A percentile compares a stretch with the other conserved stretches of the same genome.
phyloP scores from a whole-genome alignment of 352 stramenopile species.

The Phytophthora lateralis region DNA sequence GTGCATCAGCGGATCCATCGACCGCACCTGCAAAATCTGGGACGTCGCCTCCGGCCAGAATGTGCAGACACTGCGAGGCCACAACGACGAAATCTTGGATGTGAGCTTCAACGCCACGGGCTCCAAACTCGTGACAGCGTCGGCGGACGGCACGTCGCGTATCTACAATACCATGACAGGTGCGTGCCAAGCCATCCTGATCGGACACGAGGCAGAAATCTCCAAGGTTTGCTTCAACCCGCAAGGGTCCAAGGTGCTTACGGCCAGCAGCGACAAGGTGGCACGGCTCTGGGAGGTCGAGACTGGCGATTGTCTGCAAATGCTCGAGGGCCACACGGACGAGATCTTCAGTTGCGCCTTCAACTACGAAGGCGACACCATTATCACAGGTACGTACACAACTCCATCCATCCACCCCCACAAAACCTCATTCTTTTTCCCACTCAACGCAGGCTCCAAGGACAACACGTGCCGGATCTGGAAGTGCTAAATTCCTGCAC shows the following conservation, averaged over 20 bases:
- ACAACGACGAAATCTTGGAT: constrained; percentile 97
- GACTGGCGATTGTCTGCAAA: constrained; percentile 93
- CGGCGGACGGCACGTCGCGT: constrained; percentile 91
- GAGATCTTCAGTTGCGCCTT: constrained; percentile 97
- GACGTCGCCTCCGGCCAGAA: constrained; percentile 92
- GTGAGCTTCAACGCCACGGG: constrained; percentile 95
- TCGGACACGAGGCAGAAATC: constrained; percentile 95
- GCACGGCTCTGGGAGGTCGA: constrained; percentile 94
- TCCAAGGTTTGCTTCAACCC: constrained; percentile 96
- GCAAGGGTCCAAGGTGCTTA: constrained; percentile 94
- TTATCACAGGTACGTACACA: constrained; percentile 92
- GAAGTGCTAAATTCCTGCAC: constrained; percentile 62
- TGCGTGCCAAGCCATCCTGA: constrained; percentile 93
- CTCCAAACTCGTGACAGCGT: constrained; percentile 94
- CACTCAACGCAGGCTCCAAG: constrained; percentile 62
- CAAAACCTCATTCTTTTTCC: neutral
- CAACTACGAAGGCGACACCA: constrained; percentile 97
- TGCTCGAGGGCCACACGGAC: constrained; percentile 96
- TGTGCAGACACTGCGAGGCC: constrained; percentile 91
- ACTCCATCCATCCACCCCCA: neutral
- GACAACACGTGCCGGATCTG: constrained; percentile 88
- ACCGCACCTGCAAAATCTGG: constrained; percentile 95
- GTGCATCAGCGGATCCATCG: constrained; percentile 94
- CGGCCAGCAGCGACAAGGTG: constrained; percentile 94
- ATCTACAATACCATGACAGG: constrained; percentile 98